Evolutionary conservation across 306 rosid species (phyloP).

Genomic region (Heteromeles arbutifolia): DNA sequence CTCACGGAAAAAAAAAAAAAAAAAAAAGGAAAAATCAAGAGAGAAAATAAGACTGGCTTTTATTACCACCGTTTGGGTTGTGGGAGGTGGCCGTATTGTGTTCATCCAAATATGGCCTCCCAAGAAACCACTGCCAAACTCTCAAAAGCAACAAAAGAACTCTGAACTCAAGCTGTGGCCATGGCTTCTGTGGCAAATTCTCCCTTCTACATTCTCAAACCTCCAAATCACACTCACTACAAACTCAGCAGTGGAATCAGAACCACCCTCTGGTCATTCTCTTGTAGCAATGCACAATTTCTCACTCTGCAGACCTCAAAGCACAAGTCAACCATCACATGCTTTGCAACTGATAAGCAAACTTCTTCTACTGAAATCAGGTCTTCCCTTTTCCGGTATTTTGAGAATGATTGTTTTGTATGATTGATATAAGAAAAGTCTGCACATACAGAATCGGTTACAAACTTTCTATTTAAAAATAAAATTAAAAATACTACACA

Average conservation of each 20-base stretch:
- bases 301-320: constrained; percentile 1
- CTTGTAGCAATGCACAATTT: constrained; percentile 5
- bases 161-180: constrained; percentile 3
- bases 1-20: neutral
- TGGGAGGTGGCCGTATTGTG: constrained; percentile 38
- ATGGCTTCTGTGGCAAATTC: constrained; percentile 26
- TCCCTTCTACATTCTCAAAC: constrained; percentile 16
- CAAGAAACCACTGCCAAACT: neutral
- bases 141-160: neutral
- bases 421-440: neutral
- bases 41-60: neutral
- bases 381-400: constrained; percentile 22
- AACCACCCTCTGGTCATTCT: neutral
- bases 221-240: neutral
- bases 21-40: neutral
- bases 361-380: constrained; percentile 58
- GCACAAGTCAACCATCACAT: constrained; percentile 21
- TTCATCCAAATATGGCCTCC: constrained; percentile 36
- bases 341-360: constrained; percentile 76
- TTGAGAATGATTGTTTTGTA: neutral
- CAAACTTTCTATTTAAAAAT: no score
- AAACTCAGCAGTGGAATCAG: neutral
- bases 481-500: no score
- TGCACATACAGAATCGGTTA: neutral
- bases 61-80: neutral